These are phyloP conservation scores for Zizania palustris DNA, from an alignment of 202 grass and related monocot genomes.

Conservation along the genomic window DNA sequence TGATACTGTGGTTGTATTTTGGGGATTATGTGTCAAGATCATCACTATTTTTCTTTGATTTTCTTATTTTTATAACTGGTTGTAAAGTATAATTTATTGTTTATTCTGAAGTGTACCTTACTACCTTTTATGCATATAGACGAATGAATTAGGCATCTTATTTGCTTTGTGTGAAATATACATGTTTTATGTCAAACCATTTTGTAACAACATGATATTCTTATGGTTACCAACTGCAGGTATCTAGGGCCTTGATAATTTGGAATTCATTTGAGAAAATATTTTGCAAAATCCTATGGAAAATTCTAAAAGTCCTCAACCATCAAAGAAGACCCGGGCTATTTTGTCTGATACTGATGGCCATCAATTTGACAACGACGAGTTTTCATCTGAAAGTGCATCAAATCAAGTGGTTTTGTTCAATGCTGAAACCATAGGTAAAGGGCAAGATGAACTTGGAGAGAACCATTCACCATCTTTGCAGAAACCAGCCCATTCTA, in stretches of 20 bases:
- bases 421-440: conserved; percentile 45
- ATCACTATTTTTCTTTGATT: conserved; percentile 14
- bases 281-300: conserved; percentile 41
- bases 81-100: neutral
- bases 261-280: neutral
- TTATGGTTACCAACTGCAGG: conserved; percentile 44
- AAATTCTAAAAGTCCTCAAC: conserved; percentile 50
- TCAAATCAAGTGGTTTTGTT: conserved; percentile 46
- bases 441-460: conserved; percentile 51
- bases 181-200: neutral
- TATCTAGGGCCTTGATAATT: conserved; percentile 26
- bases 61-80: conserved; percentile 5
- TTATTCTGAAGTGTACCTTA: neutral
- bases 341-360: conserved; percentile 37
- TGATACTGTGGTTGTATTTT: neutral
- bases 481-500: conserved; percentile 39
- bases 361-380: conserved; percentile 36
- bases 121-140: conserved; percentile 4
- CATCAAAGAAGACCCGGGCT: conserved; percentile 40
- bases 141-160: neutral
- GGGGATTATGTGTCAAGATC: neutral
- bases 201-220: conserved; percentile 8
- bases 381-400: conserved; percentile 46
- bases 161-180: conserved; percentile 20
- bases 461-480: conserved; percentile 40